phyloP scores from a whole-genome alignment of 164 flowering plant genomes.

The Magnolia officinalis region DNA sequence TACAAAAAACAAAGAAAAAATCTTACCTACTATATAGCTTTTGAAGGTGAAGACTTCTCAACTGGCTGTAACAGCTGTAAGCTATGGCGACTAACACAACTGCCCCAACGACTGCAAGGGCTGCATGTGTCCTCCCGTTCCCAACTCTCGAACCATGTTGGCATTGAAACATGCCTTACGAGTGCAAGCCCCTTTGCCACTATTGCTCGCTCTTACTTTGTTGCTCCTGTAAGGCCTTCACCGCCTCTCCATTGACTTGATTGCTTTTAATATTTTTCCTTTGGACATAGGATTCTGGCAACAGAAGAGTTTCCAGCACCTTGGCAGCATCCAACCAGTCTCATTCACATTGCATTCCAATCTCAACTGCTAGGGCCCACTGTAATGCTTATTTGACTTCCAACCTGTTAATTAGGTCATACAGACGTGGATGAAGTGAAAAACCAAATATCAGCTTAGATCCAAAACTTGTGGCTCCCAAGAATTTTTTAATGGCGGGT shows the following conservation, averaged over 20 bases:
- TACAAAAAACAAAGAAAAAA: too few species aligned
- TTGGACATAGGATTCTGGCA: slow-evolving; percentile 39
- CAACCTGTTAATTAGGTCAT: too few species aligned
- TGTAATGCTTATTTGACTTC: too few species aligned
- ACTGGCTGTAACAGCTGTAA: too few species aligned
- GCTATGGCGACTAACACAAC: slow-evolving; percentile 13
- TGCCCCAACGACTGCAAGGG: slow-evolving; percentile 75
- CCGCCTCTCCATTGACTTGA: slow-evolving; percentile 13
- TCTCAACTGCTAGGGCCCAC: slow-evolving; percentile 12
- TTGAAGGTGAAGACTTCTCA: too few species aligned
- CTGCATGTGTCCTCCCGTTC: slow-evolving; percentile 92
- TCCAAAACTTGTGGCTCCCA: too few species aligned
- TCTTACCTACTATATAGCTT: too few species aligned
- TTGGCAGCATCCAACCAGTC: slow-evolving; percentile 55
- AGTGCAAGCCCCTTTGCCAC: slow-evolving; percentile 27
- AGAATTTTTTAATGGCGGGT: too few species aligned
- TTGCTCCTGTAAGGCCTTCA: slow-evolving; percentile 16
- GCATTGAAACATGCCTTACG: slow-evolving; percentile 53
- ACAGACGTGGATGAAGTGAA: too few species aligned
- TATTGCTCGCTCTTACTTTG: slow-evolving; percentile 27
- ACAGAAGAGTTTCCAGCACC: slow-evolving; percentile 49
- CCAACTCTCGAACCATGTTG: slow-evolving; percentile 88
- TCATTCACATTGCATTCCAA: slow-evolving; percentile 16
- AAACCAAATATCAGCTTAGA: too few species aligned
- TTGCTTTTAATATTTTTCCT: slow-evolving; percentile 17